A percentile compares a stretch with the other conserved stretches of the same genome.
These are phyloP conservation scores for Apiotrichum sp. DNA, from an alignment of 1,284 basidiomycete genomes.

Conservation along the genomic window DNA sequence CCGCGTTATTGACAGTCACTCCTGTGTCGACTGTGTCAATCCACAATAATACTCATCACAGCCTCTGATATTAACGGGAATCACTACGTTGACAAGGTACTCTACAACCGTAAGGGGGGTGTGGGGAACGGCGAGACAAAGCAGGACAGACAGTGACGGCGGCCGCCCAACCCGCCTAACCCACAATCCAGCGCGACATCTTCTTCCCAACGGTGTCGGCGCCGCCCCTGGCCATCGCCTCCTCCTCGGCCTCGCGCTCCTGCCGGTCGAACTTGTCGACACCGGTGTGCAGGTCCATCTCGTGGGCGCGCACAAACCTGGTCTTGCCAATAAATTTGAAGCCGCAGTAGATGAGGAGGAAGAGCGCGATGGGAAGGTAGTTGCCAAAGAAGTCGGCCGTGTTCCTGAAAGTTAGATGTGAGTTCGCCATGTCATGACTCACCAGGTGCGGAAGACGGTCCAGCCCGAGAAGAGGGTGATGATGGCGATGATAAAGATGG, in stretches of 20 bases:
- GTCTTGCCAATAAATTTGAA: slow-evolving; percentile 33
- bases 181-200: no score
- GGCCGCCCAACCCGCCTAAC: no score
- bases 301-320: slow-evolving; percentile 17
- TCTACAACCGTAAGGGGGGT: no score
- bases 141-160: no score
- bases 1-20: no score
- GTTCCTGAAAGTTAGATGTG: slow-evolving; percentile 16
- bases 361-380: slow-evolving; percentile 59
- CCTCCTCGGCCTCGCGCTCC: slow-evolving; percentile 3
- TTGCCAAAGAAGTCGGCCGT: slow-evolving; percentile 25
- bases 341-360: slow-evolving; percentile 63
- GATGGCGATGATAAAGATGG: slow-evolving; percentile 20
- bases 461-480: slow-evolving; percentile 30
- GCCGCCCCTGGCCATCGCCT: not conserved
- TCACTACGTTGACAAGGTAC: no score
- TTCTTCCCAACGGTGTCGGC: no score
- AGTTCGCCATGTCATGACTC: no score
- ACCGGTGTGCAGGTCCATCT: slow-evolving; percentile 30
- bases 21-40: no score
- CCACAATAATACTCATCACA: no score
- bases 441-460: slow-evolving; percentile 19
- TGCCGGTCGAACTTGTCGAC: slow-evolving; percentile 31
- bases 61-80: no score
- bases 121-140: no score